These are phyloP conservation scores for Evernia prunastri DNA, from an alignment of 495 filamentous ascomycete genomes.

Conservation along the genomic window DNA sequence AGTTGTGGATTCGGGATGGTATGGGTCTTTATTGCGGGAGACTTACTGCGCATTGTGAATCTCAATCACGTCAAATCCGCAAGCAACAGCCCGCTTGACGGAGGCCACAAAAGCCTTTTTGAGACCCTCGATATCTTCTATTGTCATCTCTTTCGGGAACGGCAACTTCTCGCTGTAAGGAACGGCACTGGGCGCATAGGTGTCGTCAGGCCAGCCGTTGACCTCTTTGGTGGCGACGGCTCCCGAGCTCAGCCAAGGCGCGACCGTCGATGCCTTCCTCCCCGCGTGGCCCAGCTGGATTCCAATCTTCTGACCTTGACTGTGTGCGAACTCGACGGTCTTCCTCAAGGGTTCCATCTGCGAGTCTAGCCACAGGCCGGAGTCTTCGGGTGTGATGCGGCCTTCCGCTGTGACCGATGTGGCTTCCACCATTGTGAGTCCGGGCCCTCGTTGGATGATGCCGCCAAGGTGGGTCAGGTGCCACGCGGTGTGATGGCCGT, in stretches of 20 bases:
- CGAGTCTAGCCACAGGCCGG: slow-evolving; percentile 67
- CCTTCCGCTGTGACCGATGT: slow-evolving; percentile 64
- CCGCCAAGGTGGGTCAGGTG: slow-evolving; percentile 54
- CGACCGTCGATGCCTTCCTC: slow-evolving; percentile 62
- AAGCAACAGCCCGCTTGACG: slow-evolving; percentile 48
- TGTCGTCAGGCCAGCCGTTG: slow-evolving; percentile 57
- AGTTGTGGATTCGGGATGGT: slow-evolving; percentile 23
- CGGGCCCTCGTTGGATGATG: slow-evolving; percentile 60
- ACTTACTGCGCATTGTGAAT: slow-evolving; percentile 49
- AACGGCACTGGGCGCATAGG: slow-evolving; percentile 50
- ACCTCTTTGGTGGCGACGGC: slow-evolving; percentile 46
- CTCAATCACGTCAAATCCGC: slow-evolving; percentile 54
- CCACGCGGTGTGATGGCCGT: slow-evolving; percentile 58
- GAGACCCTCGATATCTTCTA: slow-evolving; percentile 50
- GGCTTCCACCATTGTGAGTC: slow-evolving; percentile 65
- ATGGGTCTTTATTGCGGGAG: slow-evolving; percentile 8
- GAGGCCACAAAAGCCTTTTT: slow-evolving; percentile 51
- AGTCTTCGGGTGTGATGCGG: slow-evolving; percentile 68
- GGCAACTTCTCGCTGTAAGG: slow-evolving; percentile 47
- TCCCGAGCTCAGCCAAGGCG: slow-evolving; percentile 55
- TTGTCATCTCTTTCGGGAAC: slow-evolving; percentile 48
- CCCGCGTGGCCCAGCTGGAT: slow-evolving; percentile 76
- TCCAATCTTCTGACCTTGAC: slow-evolving; percentile 60
- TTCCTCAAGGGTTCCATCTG: slow-evolving; percentile 58
- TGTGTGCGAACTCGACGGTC: slow-evolving; percentile 63